Conservation (phyloP, 2,329 filamentous ascomycete genomes). For the Monosporascus sp. region DNA sequence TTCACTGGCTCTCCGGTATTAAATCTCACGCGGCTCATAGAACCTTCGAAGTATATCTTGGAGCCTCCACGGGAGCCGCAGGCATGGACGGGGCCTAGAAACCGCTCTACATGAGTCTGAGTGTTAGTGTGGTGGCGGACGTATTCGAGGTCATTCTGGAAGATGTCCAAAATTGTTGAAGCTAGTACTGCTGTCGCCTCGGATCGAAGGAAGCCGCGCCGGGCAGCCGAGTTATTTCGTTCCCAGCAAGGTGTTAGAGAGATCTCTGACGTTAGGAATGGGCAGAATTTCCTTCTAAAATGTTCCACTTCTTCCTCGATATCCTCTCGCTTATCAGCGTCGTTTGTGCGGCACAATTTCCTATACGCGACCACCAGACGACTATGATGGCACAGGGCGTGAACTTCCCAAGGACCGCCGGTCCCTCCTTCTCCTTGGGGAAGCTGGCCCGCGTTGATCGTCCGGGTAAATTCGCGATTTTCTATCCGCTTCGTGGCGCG, state of each 20-base stretch:
- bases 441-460: constrained; percentile 4
- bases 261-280: constrained; percentile 8
- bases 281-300: constrained; percentile 3
- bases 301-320: constrained; percentile 3
- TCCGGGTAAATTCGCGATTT: constrained; percentile 3
- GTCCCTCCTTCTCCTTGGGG: neutral
- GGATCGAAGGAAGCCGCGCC: constrained; percentile 5
- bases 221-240: constrained; percentile 4
- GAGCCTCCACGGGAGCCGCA: too few species aligned
- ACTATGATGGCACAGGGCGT: constrained; percentile 8
- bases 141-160: neutral
- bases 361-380: constrained; percentile 4
- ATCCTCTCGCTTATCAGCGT: neutral
- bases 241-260: constrained; percentile 10
- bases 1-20: too few species aligned
- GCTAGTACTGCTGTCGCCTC: constrained; percentile 8
- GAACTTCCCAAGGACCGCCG: constrained; percentile 7
- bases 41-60: too few species aligned
- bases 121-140: too few species aligned
- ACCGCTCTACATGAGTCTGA: too few species aligned
- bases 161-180: constrained; percentile 7
- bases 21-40: too few species aligned
- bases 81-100: too few species aligned
- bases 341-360: neutral
- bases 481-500: constrained; percentile 3